phyloP scores from a whole-genome alignment of 2,329 filamentous ascomycete species.

The Camillea tinctor region DNA sequence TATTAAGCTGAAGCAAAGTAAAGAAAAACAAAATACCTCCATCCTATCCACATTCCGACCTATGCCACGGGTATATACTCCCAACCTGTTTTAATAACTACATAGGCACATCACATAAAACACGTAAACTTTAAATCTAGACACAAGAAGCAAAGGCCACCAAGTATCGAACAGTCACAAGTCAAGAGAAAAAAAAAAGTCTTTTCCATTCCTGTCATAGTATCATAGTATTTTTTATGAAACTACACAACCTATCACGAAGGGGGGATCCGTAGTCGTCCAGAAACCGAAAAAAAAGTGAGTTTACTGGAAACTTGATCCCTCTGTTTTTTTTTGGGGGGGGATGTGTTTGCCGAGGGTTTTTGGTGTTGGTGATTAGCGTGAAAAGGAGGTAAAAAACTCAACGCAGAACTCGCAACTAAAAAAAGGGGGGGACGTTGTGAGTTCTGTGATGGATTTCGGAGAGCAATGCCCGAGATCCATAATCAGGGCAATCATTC shows the following conservation, averaged over 20 bases:
- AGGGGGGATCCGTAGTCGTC: conserved; percentile 2
- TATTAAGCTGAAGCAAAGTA: too few species aligned
- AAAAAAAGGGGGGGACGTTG: not conserved
- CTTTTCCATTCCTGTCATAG: conserved; percentile 16
- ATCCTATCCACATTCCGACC: too few species aligned
- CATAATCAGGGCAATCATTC: conserved; percentile 7
- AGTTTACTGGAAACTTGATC: not conserved
- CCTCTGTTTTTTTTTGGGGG: not conserved
- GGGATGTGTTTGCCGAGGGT: too few species aligned
- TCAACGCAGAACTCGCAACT: not conserved
- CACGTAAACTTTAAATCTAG: too few species aligned
- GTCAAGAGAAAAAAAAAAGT: not conserved
- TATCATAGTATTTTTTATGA: conserved; percentile 22
- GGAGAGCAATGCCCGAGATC: conserved; percentile 16
- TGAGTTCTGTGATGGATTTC: not conserved
- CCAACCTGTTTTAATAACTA: too few species aligned
- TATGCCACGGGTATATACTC: too few species aligned
- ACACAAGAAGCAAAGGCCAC: too few species aligned
- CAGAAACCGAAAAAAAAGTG: not conserved
- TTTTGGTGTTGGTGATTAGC: conserved; percentile 1
- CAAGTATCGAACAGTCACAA: too few species aligned
- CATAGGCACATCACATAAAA: too few species aligned
- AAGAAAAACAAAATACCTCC: too few species aligned
- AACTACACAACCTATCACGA: conserved; percentile 25
- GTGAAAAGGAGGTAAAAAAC: not conserved